Base-by-base conservation (phyloP, 768 basidiomycete species). In the Hericium coralloides region DNA sequence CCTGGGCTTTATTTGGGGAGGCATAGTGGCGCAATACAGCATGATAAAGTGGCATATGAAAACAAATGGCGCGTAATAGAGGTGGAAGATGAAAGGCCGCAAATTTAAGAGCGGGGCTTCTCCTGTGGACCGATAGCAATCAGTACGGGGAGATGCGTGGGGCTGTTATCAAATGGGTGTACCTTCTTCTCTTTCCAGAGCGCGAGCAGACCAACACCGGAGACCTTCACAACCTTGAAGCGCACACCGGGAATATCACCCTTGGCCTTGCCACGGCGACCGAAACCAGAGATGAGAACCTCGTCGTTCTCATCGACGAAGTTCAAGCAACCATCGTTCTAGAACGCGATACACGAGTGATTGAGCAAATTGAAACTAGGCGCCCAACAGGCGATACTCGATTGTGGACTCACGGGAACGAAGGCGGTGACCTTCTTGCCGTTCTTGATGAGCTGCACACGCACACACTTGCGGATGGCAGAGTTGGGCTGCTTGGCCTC, bases 401-500 rank as follows among this genome's bases (percentile, higher is more conserved):
- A 25, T 53, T 5, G 22, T 31, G 48, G 10, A 83, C 91, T 64
- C 67, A 92, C 92, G 60, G 95, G 95, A 41, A 98, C 97, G 87
- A 99, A 99, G 69, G 97, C 97, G 62, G 95, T 98, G 72, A 99
- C 95, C 74, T 98, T 98, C 88, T 99, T 99, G 64, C 97, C 97
- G 79, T 99, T 99, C 84, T 99, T 99, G 75, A 99, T 98, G 66
- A 99, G 82, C 70, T 99, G 97, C 61, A 99, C 97, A 79, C 97
- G 93, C 65, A 99, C 97, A 80, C 97, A 99, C 75, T 99, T 99
- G 75, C 97, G 94, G 76, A 99, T 98, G 73, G 97, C 97, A 71
- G 97, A 99, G 84, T 99, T 99, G 77, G 97, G 97, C 76, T 99
- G 97, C 78, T 99, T 99, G 72, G 97, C 95, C 79, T 99, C 97